These are phyloP conservation scores for Moniliella sp. DNA, from an alignment of 1,284 basidiomycete genomes.

Conservation along the genomic window DNA sequence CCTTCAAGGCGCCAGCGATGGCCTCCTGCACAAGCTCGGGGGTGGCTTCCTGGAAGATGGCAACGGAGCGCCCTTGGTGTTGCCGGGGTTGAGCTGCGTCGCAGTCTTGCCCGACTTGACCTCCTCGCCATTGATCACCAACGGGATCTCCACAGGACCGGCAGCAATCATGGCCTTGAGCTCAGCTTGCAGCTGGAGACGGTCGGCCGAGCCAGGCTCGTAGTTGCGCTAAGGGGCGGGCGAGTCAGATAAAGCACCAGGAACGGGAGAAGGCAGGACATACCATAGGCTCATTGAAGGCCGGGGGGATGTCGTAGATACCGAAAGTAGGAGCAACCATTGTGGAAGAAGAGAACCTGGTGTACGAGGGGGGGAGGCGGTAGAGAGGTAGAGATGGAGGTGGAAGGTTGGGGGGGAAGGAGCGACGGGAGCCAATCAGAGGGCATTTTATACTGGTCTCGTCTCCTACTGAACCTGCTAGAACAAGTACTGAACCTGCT, in stretches of 20 bases:
- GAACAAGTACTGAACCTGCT: too few species aligned
- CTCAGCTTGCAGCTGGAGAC: constrained; percentile 50
- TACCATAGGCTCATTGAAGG: constrained; percentile 28
- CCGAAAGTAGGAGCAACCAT: too few species aligned
- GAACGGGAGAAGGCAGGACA: neutral
- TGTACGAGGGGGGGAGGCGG: too few species aligned
- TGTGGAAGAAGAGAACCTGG: too few species aligned
- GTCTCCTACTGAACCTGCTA: too few species aligned
- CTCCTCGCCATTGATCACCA: constrained; percentile 69
- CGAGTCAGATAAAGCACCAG: neutral
- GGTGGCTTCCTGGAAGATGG: constrained; percentile 78
- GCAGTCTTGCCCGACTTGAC: constrained; percentile 59
- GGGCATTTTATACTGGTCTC: too few species aligned
- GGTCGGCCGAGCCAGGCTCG: constrained; percentile 56
- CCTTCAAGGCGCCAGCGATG: constrained; percentile 69
- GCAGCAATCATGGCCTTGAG: constrained; percentile 58
- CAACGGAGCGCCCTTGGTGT: constrained; percentile 51
- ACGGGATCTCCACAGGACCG: constrained; percentile 73
- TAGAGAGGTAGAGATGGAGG: too few species aligned
- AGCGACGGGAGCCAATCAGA: too few species aligned
- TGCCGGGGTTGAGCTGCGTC: constrained; percentile 25
- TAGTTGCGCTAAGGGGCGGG: constrained; percentile 46
- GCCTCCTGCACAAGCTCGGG: constrained; percentile 46
- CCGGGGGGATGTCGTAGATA: too few species aligned
- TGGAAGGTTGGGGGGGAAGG: too few species aligned